phyloP scores from a whole-genome alignment of 83 land plant species.

The Picea abies region DNA sequence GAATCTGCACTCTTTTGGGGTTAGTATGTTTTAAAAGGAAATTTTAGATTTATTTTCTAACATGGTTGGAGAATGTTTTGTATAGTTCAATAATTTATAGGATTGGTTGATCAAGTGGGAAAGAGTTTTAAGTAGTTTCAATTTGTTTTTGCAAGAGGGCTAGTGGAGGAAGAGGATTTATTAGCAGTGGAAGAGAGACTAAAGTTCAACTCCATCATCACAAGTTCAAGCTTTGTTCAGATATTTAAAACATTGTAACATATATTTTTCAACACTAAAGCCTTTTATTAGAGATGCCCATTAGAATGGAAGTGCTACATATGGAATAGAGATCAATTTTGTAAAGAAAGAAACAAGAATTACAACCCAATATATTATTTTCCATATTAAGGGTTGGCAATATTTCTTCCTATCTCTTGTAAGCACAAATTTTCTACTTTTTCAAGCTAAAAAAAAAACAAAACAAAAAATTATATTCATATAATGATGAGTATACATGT shows the following conservation, averaged over 20 bases:
- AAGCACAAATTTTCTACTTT: neutral
- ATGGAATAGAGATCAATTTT: neutral
- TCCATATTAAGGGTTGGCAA: neutral
- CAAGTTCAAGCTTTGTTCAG: constrained; percentile 41
- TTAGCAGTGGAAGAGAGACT: constrained; percentile 97
- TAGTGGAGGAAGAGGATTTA: constrained; percentile 89
- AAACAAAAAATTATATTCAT: no score
- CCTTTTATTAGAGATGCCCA: neutral
- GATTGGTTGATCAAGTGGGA: neutral
- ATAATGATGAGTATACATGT: no score
- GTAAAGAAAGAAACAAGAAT: neutral
- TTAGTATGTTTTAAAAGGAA: neutral
- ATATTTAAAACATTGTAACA: no score
- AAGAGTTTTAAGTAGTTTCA: neutral
- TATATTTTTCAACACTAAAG: no score
- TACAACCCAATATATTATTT: neutral
- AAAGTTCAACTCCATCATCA: constrained; percentile 93
- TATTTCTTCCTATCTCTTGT: neutral
- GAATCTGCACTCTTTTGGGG: neutral
- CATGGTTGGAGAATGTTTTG: neutral
- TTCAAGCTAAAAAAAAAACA: no score
- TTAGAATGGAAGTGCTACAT: neutral
- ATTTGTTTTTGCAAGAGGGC: constrained; percentile 64
- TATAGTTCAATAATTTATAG: neutral
- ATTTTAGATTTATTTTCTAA: neutral